Conservation (phyloP, 179 eudicot genomes). For the Patellifolia procumbens region DNA sequence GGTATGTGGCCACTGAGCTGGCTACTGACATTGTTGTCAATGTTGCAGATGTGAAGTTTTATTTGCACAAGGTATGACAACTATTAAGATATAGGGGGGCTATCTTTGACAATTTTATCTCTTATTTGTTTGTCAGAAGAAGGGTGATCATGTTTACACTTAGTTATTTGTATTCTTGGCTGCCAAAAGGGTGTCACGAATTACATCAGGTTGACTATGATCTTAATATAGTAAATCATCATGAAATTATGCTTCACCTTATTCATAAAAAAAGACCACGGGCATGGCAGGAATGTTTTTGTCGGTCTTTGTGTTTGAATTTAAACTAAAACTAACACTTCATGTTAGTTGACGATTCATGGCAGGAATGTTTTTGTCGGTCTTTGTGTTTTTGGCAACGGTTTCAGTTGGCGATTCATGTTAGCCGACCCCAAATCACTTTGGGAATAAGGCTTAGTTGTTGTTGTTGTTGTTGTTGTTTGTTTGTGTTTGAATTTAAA, state of each 20-base stretch:
- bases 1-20: conserved; percentile 72
- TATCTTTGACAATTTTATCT: not conserved
- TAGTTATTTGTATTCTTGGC: not conserved
- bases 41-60: conserved; percentile 65
- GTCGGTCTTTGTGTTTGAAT: not conserved
- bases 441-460: too few species aligned
- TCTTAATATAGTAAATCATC: not conserved
- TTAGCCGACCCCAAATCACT: too few species aligned
- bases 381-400: too few species aligned
- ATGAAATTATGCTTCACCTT: not conserved
- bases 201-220: not conserved
- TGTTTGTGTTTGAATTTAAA: too few species aligned
- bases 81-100: not conserved
- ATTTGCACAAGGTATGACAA: conserved; percentile 72
- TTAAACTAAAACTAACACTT: too few species aligned
- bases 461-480: too few species aligned
- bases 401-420: too few species aligned
- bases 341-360: too few species aligned
- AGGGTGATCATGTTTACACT: not conserved
- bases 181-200: not conserved
- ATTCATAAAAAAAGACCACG: not conserved
- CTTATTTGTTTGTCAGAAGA: not conserved
- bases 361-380: too few species aligned
- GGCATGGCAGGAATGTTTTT: not conserved
- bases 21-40: conserved; percentile 54